A percentile compares a stretch with the other conserved stretches of the same genome.
Evolutionary conservation across 208 protist genomes (phyloP).

Genomic region (Trypanosoma congolense): DNA sequence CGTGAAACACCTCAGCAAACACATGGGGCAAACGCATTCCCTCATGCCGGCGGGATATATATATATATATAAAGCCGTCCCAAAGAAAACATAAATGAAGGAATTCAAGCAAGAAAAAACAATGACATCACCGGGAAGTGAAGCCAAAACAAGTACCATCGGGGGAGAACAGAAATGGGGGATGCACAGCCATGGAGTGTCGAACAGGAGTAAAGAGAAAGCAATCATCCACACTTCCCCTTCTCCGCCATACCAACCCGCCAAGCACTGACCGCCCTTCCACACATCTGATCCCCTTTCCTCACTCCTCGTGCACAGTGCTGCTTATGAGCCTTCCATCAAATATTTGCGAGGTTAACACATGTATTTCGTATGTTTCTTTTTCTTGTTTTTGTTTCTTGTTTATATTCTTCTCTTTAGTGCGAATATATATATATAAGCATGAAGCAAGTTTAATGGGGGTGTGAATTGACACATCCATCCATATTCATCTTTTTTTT

Average conservation of each 20-base stretch:
- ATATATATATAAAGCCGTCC: not conserved
- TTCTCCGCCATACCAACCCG: too few relatives aligned
- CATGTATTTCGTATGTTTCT: too few relatives aligned
- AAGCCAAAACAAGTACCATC: not conserved
- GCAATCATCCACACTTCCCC: too few relatives aligned
- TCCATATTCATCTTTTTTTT: not conserved
- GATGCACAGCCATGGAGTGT: slow-evolving; percentile 11
- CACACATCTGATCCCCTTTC: too few relatives aligned
- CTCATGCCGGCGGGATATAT: too few relatives aligned
- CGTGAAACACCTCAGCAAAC: too few relatives aligned
- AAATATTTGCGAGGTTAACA: too few relatives aligned
- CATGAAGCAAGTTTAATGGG: not conserved
- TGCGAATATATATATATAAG: not conserved
- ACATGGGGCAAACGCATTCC: too few relatives aligned
- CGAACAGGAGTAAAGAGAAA: too few relatives aligned
- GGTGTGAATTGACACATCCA: not conserved
- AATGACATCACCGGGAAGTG: not conserved
- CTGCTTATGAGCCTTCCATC: too few relatives aligned
- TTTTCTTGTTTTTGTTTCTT: not conserved
- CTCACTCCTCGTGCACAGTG: too few relatives aligned
- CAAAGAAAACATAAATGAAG: not conserved
- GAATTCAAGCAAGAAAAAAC: not conserved
- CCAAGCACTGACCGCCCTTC: too few relatives aligned
- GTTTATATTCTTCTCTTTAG: slow-evolving; percentile 3
- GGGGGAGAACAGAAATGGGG: slow-evolving; percentile 12